phyloP scores from a whole-genome alignment of 148 eudicot genomes.

The Pharnaceum exiguum region DNA sequence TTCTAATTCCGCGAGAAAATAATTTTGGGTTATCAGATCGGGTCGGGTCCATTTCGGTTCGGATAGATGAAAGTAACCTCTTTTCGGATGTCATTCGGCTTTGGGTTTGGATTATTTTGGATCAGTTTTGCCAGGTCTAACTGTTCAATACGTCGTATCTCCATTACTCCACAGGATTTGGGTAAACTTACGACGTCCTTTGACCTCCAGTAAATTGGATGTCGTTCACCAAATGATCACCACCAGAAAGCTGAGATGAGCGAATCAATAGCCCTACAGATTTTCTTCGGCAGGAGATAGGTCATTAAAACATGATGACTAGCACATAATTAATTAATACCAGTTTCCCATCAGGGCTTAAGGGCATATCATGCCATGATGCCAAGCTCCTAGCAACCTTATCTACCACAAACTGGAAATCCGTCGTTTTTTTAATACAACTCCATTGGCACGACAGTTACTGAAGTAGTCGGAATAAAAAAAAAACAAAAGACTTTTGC shows the following conservation, averaged over 20 bases:
- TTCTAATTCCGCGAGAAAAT: no score
- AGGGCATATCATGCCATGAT: background rate
- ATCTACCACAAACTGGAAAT: background rate
- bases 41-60: no score
- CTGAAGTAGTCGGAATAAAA: background rate
- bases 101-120: no score
- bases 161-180: background rate
- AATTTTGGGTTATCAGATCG: no score
- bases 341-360: background rate
- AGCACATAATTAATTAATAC: background rate
- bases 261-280: background rate
- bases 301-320: background rate
- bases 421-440: background rate
- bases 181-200: background rate
- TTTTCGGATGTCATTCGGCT: no score
- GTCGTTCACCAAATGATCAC: background rate
- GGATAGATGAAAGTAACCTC: no score
- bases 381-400: background rate
- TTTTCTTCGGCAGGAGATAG: background rate
- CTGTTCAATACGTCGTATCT: background rate
- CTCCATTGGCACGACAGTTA: background rate
- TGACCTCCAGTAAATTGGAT: background rate
- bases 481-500: background rate
- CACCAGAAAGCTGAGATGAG: background rate
- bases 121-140: no score